Evolutionary conservation across 805 yeast species (phyloP).

Genomic region (Wickerhamiella slavikovae): DNA sequence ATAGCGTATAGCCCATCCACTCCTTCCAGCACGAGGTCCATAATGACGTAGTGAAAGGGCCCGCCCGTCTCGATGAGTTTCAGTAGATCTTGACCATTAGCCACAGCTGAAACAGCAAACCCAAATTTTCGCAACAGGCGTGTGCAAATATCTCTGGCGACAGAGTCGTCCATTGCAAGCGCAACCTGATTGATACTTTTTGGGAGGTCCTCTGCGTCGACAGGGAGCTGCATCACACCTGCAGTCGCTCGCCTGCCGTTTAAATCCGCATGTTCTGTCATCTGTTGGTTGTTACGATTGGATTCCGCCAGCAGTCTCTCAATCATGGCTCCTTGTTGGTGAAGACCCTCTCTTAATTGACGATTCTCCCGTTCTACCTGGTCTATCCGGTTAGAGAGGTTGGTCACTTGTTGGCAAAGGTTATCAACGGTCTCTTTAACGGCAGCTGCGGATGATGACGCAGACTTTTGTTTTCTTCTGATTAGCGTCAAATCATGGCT

Average conservation of each 20-base stretch:
- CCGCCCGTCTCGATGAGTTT: conserved; percentile 52
- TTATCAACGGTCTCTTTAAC: conserved; percentile 13
- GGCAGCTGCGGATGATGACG: conserved; percentile 5
- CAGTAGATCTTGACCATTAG: conserved; percentile 82
- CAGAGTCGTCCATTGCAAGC: conserved; percentile 35
- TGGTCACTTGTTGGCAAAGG: conserved; percentile 15
- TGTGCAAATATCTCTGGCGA: conserved; percentile 52
- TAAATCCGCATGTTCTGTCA: too few species aligned
- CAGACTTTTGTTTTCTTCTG: conserved; percentile 34
- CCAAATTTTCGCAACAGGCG: conserved; percentile 75
- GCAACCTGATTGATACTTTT: conserved; percentile 6
- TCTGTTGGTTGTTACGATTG: conserved; percentile 1
- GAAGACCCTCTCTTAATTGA: background rate
- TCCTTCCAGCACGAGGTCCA: conserved; percentile 37
- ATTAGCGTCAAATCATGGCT: conserved; percentile 68
- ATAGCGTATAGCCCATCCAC: conserved; percentile 67
- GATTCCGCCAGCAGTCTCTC: conserved; percentile 2
- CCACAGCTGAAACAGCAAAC: conserved; percentile 78
- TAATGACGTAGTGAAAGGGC: conserved; percentile 31
- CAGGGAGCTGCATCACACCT: conserved; percentile 11
- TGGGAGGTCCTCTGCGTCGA: conserved; percentile 6
- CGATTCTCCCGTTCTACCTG: conserved; percentile 8
- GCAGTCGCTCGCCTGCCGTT: too few species aligned
- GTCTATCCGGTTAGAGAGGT: conserved; percentile 11
- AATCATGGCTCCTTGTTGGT: conserved; percentile 1